Base-by-base conservation (phyloP, 306 rosid genomes). In the Parietaria judaica region DNA sequence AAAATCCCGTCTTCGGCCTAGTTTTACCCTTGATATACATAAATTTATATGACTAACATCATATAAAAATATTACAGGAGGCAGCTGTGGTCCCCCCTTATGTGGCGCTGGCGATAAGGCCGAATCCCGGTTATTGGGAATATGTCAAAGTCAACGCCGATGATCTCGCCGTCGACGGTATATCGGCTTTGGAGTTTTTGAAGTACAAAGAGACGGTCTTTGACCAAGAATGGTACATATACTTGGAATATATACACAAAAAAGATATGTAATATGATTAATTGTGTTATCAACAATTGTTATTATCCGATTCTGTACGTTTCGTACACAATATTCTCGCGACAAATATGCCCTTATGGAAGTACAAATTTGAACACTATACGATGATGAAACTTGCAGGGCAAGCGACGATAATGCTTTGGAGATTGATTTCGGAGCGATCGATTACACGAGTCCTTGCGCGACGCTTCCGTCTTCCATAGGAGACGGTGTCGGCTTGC, bases 61-160 rank as follows among this genome's bases (percentile, higher is more conserved):
- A n/a, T n/a, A n/a, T n/a, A 31, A 38, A 36, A 43, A 67, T 36
- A 23, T 14, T 36, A 66, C 67, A 75, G 78, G 84, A 79, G 67
- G 81, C 84, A 17, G 84, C 78, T 10, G 73, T 79, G 7, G 78
- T 79, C 51, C 84, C 84, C 41, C 84, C 84, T 0, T 39, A 52
- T 31, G 73, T 79, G 23, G 84, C 76, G 41, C 59, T 79, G 34
- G 69, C 84, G 0, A 71, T 79, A 5, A 65, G 84, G 63, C 76
- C 84, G 5, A 79, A 64, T 69, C 84, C 81, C 15, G 81, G 81
- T 53, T 75, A 68, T 64, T 72, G 73, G 61, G 81, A 79, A 66
- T 72, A 56, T 38, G 75, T 79, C 6, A 72, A 36, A 70, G 78
- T 79, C 49, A 69, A 65, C 50, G 70, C 81, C 37, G 72, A 69